Evolutionary conservation across 805 yeast species (phyloP).

Genomic region (Pichia exigua): DNA sequence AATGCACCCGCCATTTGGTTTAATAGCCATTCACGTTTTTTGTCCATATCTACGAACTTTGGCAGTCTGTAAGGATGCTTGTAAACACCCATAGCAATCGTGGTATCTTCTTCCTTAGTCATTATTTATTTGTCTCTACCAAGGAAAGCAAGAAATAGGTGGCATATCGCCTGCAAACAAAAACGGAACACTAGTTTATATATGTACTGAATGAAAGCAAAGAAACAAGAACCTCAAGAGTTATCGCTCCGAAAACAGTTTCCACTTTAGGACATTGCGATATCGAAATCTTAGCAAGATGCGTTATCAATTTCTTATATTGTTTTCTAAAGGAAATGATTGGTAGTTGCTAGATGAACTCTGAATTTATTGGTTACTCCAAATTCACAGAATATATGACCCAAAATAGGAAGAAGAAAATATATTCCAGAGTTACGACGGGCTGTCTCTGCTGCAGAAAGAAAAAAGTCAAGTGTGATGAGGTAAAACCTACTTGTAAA

Average conservation of each 20-base stretch:
- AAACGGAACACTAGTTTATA: not conserved
- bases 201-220: not conserved
- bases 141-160: too few species aligned
- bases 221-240: not conserved
- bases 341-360: too few species aligned
- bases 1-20: conserved; percentile 83
- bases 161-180: not conserved
- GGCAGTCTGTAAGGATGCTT: conserved; percentile 16
- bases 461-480: not conserved
- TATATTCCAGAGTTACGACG: not conserved
- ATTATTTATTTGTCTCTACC: not conserved
- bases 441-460: not conserved
- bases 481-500: not conserved
- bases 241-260: not conserved
- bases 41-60: not conserved
- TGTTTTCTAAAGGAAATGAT: too few species aligned
- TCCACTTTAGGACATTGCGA: not conserved
- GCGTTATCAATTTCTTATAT: too few species aligned
- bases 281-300: not conserved
- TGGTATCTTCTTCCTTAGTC: conserved; percentile 41
- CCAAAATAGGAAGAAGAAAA: not conserved
- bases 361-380: too few species aligned
- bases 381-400: not conserved
- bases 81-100: conserved; percentile 44
- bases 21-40: conserved; percentile 35